Evolutionary conservation across 179 eudicot species (phyloP).

Genomic region (Silene coronaria): DNA sequence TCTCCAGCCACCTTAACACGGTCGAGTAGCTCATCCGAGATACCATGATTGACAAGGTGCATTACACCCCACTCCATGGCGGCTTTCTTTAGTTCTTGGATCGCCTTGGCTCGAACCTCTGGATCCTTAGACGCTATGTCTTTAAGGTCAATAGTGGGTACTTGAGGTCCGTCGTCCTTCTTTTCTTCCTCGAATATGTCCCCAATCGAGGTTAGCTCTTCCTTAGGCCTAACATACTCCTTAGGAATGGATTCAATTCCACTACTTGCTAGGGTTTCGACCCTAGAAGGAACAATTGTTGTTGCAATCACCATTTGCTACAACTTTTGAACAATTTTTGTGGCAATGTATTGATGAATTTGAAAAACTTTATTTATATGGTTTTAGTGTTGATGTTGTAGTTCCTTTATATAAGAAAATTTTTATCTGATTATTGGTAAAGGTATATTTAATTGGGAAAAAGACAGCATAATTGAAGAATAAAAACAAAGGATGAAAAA

Average conservation of each 20-base stretch:
- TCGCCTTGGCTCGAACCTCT: constrained; percentile 47
- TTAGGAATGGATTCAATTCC: constrained; percentile 70
- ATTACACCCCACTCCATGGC: constrained; percentile 89
- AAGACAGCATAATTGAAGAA: neutral
- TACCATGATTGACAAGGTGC: constrained; percentile 84
- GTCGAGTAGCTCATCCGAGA: constrained; percentile 44
- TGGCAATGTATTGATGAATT: neutral
- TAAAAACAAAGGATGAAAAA: neutral
- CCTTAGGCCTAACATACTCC: constrained; percentile 69
- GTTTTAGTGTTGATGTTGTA: constrained; percentile 7
- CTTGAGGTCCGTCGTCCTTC: constrained; percentile 57
- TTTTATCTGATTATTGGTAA: no score
- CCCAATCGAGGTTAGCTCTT: constrained; percentile 61
- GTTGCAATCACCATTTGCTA: constrained; percentile 23
- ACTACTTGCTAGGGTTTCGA: constrained; percentile 60
- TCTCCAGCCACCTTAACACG: constrained; percentile 72
- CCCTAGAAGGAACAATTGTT: constrained; percentile 38
- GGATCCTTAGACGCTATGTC: constrained; percentile 48
- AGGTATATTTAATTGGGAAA: neutral
- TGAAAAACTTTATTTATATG: neutral
- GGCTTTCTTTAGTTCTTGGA: constrained; percentile 51
- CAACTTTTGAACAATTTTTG: neutral
- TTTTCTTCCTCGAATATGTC: constrained; percentile 67
- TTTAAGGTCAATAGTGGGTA: constrained; percentile 59
- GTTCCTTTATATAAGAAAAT: constrained; percentile 13